Evolutionary conservation across 345 rosid genomes (phyloP), one percentile per base, ranked within the genome.

Genomic region (Trapa bicornis): DNA sequence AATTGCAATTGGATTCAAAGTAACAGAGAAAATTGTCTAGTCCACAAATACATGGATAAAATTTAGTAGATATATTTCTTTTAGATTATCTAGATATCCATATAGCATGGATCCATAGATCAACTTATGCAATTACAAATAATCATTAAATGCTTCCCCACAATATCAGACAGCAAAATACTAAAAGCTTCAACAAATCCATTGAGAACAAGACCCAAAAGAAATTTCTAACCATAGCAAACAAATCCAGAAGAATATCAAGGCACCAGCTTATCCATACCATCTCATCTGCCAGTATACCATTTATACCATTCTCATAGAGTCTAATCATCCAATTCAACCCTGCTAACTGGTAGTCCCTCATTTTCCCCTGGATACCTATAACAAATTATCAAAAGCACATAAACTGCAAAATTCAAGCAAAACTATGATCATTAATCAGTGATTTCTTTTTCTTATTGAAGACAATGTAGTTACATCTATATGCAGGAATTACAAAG

Each of bases 261-360:
- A 48, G 32, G 37, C 54, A 43, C 22, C 57, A 67, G 37, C 35
- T 47, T 15, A 17, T 4, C 61, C 70, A 71, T 79, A 92, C 98
- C 98, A 89, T 89, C 79, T 92, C 96, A 77, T 92, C 97, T 6
- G 96, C 98, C 68, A 94, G 89, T 71, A 94, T 94, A 66, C 97
- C 99, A 72, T 94, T 94, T 42, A 94, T 91, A 65, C 97, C 96
- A 78, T 94, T 94, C 83, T 94, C 99, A 68, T 94, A 91, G 66
- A 94, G 84, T 47, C 99, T 78, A 68, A 91, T 91, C 69, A 91
- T 96, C 99, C 99, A 91, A 77, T 94, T 94, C 70, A 94, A 71
- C 68, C 97, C 99, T 69, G 96, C 99, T 75, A 94, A 85, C 67
- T 94, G 99, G 75, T 94, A 94, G 80, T 94, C 99, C 84, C 99